Conservation (phyloP, 2,329 filamentous ascomycete genomes). For the Karstenula rhodostoma region DNA sequence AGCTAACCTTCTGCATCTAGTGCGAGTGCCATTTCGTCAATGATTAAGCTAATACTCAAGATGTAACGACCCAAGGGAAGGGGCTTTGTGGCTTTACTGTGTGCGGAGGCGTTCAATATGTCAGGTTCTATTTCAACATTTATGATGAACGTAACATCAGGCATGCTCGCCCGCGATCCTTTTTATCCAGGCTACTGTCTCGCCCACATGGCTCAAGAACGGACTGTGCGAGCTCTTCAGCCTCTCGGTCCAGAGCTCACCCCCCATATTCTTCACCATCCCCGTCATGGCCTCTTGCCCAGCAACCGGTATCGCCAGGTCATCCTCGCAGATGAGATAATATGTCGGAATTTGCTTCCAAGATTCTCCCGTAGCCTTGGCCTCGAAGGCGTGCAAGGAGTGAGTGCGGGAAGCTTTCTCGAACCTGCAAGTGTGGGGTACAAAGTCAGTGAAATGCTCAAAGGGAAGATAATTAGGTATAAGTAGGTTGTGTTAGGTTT, state of each 20-base stretch:
- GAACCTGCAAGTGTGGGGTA: too few relatives aligned
- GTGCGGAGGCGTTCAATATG: background rate
- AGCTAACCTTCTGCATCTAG: background rate
- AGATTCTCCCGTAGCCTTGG: conserved; percentile 35
- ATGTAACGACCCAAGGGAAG: background rate
- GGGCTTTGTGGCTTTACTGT: background rate
- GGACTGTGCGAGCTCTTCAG: conserved; percentile 51
- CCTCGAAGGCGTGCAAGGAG: conserved; percentile 34
- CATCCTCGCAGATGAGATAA: conserved; percentile 50
- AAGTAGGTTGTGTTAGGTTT: too few relatives aligned
- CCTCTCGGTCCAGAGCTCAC: conserved; percentile 40
- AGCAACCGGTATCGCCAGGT: conserved; percentile 40
- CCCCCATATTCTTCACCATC: conserved; percentile 37
- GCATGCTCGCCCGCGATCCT: conserved; percentile 31
- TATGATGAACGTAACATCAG: background rate
- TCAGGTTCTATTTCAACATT: background rate
- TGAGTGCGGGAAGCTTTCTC: conserved; percentile 27
- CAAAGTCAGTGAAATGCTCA: too few relatives aligned
- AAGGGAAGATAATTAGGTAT: too few relatives aligned
- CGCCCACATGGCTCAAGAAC: conserved; percentile 51
- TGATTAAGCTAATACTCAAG: background rate
- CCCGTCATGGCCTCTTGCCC: conserved; percentile 45
- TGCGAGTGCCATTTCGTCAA: background rate
- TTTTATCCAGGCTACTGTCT: conserved; percentile 43
- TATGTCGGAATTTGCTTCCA: conserved; percentile 47